Evolutionary conservation across 441 rosid genomes (phyloP).

Genomic region (Jatropha podagrica): DNA sequence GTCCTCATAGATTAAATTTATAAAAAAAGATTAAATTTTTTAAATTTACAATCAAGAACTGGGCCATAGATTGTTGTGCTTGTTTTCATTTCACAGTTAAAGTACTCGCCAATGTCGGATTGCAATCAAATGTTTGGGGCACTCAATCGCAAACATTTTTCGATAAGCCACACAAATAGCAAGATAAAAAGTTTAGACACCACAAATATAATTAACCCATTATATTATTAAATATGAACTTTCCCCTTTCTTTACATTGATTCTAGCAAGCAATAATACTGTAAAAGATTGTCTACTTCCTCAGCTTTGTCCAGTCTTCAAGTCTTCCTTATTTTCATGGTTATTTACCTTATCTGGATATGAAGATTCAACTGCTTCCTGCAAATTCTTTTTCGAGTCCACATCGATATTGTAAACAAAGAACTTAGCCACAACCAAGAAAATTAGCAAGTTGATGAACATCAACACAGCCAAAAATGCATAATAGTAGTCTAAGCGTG

Average conservation of each 20-base stretch:
- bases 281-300: background rate
- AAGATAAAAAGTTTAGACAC: too few species aligned
- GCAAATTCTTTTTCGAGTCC: slow-evolving; percentile 27
- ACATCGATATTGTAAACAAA: slow-evolving; percentile 77
- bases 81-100: too few species aligned
- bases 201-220: too few species aligned
- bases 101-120: too few species aligned
- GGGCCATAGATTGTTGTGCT: too few species aligned
- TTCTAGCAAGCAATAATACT: background rate
- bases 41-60: too few species aligned
- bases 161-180: too few species aligned
- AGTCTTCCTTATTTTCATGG: background rate
- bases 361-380: slow-evolving; percentile 23
- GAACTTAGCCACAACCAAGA: slow-evolving; percentile 52
- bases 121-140: too few species aligned
- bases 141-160: too few species aligned
- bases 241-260: background rate
- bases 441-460: slow-evolving; percentile 54
- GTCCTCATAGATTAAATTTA: too few species aligned
- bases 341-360: background rate
- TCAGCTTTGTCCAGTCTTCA: background rate
- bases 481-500: slow-evolving; percentile 75
- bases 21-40: too few species aligned
- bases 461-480: slow-evolving; percentile 58
- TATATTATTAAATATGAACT: background rate